Percentiles rank a stretch among this genome's conserved stretches.
Evolutionary conservation across 2,329 filamentous ascomycete genomes (phyloP).

Genomic region (Didymella sp.): DNA sequence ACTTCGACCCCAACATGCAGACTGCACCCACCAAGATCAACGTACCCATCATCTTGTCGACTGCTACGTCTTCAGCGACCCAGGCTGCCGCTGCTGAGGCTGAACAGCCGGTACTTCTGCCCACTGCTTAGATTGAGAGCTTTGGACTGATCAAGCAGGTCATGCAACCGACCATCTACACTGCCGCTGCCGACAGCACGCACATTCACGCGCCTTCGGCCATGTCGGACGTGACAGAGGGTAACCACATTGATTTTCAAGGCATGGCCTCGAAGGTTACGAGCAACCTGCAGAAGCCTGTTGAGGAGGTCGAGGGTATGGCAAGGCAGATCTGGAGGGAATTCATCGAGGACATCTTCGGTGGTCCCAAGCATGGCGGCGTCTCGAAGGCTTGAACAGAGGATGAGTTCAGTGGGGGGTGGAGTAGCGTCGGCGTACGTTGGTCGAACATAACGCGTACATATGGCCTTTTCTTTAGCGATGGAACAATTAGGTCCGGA

Average conservation of each 20-base stretch:
- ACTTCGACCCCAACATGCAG: slow-evolving; percentile 54
- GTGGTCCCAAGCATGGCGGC: slow-evolving; percentile 45
- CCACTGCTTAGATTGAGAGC: slow-evolving; percentile 18
- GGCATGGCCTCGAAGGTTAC: slow-evolving; percentile 61
- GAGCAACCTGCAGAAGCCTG: slow-evolving; percentile 38
- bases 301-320: slow-evolving; percentile 53
- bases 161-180: slow-evolving; percentile 65
- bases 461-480: slow-evolving; percentile 9
- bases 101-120: slow-evolving; percentile 32
- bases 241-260: slow-evolving; percentile 62
- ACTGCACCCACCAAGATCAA: slow-evolving; percentile 49
- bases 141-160: slow-evolving; percentile 41
- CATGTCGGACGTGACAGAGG: slow-evolving; percentile 66
- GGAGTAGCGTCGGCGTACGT: slow-evolving; percentile 4
- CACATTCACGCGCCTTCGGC: slow-evolving; percentile 59
- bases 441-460: not conserved
- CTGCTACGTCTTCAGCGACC: slow-evolving; percentile 20
- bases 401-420: not conserved
- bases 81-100: slow-evolving; percentile 35
- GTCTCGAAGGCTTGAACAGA: slow-evolving; percentile 31
- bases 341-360: slow-evolving; percentile 59
- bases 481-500: slow-evolving; percentile 21
- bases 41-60: slow-evolving; percentile 58
- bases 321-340: slow-evolving; percentile 56
- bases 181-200: slow-evolving; percentile 57